phyloP scores from a whole-genome alignment of 108 stramenopile genomes.

The Conticribra weissflogii region DNA sequence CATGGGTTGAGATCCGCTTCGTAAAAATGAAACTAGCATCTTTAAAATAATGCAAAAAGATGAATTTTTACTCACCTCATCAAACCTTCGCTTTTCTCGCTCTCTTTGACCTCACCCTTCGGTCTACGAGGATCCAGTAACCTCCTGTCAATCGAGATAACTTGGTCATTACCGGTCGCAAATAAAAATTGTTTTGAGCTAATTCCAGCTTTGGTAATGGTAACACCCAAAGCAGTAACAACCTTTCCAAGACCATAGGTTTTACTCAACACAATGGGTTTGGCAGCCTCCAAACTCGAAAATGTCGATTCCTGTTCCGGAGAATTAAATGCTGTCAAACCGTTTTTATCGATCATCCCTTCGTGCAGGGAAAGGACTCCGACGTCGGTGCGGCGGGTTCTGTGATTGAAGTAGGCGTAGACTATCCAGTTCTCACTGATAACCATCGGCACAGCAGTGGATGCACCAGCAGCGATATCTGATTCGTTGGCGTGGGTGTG shows the following conservation, averaged over 20 bases:
- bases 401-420: slow-evolving; percentile 89
- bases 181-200: slow-evolving; percentile 85
- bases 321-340: slow-evolving; percentile 85
- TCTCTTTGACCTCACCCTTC: slow-evolving; percentile 70
- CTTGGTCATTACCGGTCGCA: slow-evolving; percentile 75
- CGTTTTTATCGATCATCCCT: slow-evolving; percentile 94
- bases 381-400: slow-evolving; percentile 87
- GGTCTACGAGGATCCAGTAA: slow-evolving; percentile 94
- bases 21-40: not conserved
- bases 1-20: not conserved
- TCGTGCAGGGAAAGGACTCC: slow-evolving; percentile 92
- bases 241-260: slow-evolving; percentile 80
- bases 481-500: slow-evolving; percentile 70
- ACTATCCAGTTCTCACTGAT: slow-evolving; percentile 94
- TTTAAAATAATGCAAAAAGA: not conserved
- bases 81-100: slow-evolving; percentile 85
- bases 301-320: slow-evolving; percentile 82
- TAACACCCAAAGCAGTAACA: slow-evolving; percentile 89
- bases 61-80: slow-evolving; percentile 32
- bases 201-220: slow-evolving; percentile 88
- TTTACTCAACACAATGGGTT: slow-evolving; percentile 89
- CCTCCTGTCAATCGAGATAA: slow-evolving; percentile 70
- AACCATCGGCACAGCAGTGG: slow-evolving; percentile 67
- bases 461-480: slow-evolving; percentile 27
- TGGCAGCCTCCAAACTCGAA: slow-evolving; percentile 80